Percentiles rank a stretch among this genome's conserved stretches.
Evolutionary conservation across 2,329 filamentous ascomycete genomes (phyloP).

Genomic region (Clonostachys sp.): DNA sequence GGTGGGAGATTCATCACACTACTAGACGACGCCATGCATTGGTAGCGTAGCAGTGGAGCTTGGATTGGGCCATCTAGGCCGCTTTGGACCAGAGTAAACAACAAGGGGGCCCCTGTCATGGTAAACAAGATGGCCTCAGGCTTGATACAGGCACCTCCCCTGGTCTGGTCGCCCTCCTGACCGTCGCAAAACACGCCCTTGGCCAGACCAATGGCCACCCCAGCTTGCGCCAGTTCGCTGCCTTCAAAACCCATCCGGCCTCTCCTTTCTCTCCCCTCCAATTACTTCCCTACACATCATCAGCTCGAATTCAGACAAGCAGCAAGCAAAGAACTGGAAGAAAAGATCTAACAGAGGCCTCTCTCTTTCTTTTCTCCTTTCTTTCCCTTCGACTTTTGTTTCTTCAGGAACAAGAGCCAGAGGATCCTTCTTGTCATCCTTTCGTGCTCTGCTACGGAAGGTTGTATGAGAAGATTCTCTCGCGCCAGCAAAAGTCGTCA

Average conservation of each 20-base stretch:
- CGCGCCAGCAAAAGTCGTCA: slow-evolving; percentile 75
- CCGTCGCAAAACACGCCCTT: neutral
- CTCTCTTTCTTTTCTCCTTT: slow-evolving; percentile 22
- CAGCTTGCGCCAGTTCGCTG: slow-evolving; percentile 7
- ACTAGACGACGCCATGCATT: too few relatives aligned
- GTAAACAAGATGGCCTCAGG: slow-evolving; percentile 1
- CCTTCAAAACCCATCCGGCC: slow-evolving; percentile 30
- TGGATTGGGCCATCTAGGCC: too few relatives aligned
- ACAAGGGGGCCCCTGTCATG: slow-evolving; percentile 2
- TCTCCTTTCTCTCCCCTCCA: slow-evolving; percentile 22
- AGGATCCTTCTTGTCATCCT: slow-evolving; percentile 65
- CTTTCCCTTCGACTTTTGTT: slow-evolving; percentile 43
- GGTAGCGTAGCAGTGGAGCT: too few relatives aligned
- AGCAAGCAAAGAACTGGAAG: slow-evolving; percentile 8
- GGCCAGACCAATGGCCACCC: slow-evolving; percentile 18
- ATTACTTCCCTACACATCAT: slow-evolving; percentile 29
- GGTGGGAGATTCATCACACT: too few relatives aligned
- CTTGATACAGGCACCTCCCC: slow-evolving; percentile 4
- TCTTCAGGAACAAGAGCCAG: slow-evolving; percentile 57
- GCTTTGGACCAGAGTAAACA: slow-evolving; percentile 6
- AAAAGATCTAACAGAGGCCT: slow-evolving; percentile 27
- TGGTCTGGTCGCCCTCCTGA: neutral
- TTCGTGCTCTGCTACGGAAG: slow-evolving; percentile 56
- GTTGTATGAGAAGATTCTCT: slow-evolving; percentile 62
- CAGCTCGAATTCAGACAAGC: slow-evolving; percentile 16